phyloP scores from a whole-genome alignment of 176 grass and related monocot genomes.

The Thalia dealbata region DNA sequence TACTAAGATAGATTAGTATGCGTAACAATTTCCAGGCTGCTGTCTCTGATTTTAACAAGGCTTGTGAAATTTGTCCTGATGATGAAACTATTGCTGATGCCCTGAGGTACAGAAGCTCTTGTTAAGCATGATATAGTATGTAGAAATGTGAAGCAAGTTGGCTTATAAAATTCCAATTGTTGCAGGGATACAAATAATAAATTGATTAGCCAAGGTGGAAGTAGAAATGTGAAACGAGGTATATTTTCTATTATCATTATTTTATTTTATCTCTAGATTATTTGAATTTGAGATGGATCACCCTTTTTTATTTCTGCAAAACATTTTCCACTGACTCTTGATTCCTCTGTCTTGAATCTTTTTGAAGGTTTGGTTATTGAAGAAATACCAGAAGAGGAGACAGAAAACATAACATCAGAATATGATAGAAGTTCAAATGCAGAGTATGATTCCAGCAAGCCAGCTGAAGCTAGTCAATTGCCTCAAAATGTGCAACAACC shows the following conservation, averaged over 20 bases:
- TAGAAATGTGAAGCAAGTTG: background rate
- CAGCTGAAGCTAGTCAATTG: constrained; percentile 31
- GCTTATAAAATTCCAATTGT: constrained; percentile 5
- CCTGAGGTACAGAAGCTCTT: constrained; percentile 43
- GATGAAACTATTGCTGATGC: constrained; percentile 97
- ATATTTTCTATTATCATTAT: constrained; percentile 1
- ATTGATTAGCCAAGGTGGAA: constrained; percentile 33
- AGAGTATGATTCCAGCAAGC: constrained; percentile 34
- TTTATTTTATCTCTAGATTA: background rate
- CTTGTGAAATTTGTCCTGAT: constrained; percentile 61
- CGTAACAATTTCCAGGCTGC: constrained; percentile 48
- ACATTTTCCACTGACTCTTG: background rate
- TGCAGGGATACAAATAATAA: constrained; percentile 43
- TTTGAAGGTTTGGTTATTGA: constrained; percentile 69
- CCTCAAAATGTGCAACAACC: constrained; percentile 20
- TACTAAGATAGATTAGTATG: background rate
- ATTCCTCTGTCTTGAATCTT: background rate
- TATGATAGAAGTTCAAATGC: constrained; percentile 36
- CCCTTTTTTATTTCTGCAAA: background rate
- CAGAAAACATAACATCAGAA: constrained; percentile 24
- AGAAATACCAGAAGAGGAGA: constrained; percentile 68
- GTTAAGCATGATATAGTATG: constrained; percentile 7
- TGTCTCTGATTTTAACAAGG: constrained; percentile 73
- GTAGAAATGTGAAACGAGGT: constrained; percentile 33
- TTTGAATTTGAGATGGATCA: background rate